Evolutionary conservation across 306 rosid species (phyloP), one percentile per base, ranked within the genome.

Genomic region (Prosopis cineraria): DNA sequence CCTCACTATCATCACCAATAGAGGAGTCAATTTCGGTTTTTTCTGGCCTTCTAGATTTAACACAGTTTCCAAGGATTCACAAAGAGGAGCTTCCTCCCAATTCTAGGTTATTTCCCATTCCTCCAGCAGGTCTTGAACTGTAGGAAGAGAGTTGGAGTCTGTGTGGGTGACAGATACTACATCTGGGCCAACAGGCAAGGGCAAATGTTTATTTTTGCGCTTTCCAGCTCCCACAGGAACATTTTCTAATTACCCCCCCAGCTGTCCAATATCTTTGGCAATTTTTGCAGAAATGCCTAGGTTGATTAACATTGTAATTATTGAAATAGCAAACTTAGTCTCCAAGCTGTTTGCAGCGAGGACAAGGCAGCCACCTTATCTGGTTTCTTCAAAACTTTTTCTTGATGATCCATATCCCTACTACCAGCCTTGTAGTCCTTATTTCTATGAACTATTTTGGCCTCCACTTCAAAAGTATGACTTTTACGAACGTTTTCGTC

Each of bases 201-300:
- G 36, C 8, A 75, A 68, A 24, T 69, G 87, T 79, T 90, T 90
- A 52, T 84, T 87, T 78, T 79, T 85, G 45, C 90, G 91, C 84
- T 86, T 88, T 70, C 90, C 90, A 7, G 93, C 88, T 27, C 93
- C 91, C 3, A 89, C 82, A 31, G 91, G 93, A 75, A 89, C 82
- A 37, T 84, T 89, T 89, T 84, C 93, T 80, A 66, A 89, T 84
- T 34, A 84, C 81, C 20, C 91, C 93, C n/a, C 91, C 93, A 2
- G 89, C 93, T 67, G 93, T 87, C 93, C 93, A 89, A 84, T 89
- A 87, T 82, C 93, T 80, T 29, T 89, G 93, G 83, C 93, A 89
- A 11, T 83, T 89, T 79, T 83, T 86, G 83, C 93, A 89, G 75
- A 87, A 89, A 80, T 89, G 85, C 56, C 93, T 81, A 3, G 93